These are phyloP conservation scores for Sarcocystis neurona DNA, from an alignment of 169 alveolate species.

Conservation along the genomic window DNA sequence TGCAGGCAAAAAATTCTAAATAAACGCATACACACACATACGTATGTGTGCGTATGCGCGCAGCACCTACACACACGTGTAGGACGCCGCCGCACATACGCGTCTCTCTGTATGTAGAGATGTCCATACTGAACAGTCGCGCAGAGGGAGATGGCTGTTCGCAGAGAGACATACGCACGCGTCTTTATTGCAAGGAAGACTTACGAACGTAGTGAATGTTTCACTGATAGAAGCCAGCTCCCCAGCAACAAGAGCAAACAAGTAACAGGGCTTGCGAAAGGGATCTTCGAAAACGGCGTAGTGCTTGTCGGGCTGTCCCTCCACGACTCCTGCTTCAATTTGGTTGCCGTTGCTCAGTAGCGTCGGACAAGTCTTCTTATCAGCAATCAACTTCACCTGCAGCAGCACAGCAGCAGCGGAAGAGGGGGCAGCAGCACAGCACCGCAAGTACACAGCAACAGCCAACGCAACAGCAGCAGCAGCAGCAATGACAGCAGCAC, in stretches of 20 bases:
- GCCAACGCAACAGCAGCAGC: too few relatives aligned
- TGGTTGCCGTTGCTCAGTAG: slow-evolving; percentile 86
- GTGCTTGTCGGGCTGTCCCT: slow-evolving; percentile 59
- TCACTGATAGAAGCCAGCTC: slow-evolving; percentile 76
- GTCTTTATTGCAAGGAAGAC: slow-evolving; percentile 33
- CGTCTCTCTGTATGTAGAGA: neutral
- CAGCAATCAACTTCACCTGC: slow-evolving; percentile 85
- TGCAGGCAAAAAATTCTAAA: neutral
- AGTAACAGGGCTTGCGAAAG: slow-evolving; percentile 88
- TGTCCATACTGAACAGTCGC: neutral
- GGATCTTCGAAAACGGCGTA: slow-evolving; percentile 84
- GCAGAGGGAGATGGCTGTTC: too few relatives aligned
- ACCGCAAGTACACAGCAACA: too few relatives aligned
- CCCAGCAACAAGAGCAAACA: slow-evolving; percentile 93
- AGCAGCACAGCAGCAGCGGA: too few relatives aligned
- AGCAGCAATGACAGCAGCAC: too few relatives aligned
- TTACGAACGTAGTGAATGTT: slow-evolving; percentile 76
- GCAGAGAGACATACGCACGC: too few relatives aligned
- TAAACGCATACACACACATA: neutral
- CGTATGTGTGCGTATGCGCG: neutral
- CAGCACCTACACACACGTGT: too few relatives aligned
- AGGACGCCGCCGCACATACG: neutral
- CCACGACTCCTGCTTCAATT: slow-evolving; percentile 77
- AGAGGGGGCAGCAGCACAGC: too few relatives aligned
- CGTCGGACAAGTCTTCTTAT: slow-evolving; percentile 83